Base-by-base conservation (phyloP, 1,139 yeast genomes). In the Nakaseomyces glabratus region DNA sequence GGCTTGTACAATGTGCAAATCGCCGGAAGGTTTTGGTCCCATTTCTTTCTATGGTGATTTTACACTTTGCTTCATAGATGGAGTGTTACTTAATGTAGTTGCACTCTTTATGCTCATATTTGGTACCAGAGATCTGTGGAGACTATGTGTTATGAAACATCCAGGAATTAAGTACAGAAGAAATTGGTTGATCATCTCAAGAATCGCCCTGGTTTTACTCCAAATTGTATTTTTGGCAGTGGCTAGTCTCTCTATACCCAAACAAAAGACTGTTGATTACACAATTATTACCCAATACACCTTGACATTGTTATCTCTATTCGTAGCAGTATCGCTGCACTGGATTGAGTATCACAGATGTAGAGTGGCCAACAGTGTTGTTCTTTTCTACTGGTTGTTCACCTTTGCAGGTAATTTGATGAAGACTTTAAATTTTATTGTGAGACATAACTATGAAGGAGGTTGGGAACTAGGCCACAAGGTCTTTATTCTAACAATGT, bases 31-130 rank as follows among this genome's bases (percentile, higher is more conserved):
- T 2, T 82, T 86, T 77, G 82, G 82, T 1, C 84, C 93, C 0
- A 57, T 82, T 7, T 81, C 68, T 35, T 66, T 28, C 6, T 73
- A 73, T 47, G 73, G 73, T 33, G 93, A 81, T 49, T 69, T 85
- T 39, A 76, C 95, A 1, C 82, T 90, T 2, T 88, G 97, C 51
- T 78, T 88, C 51, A 65, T 80, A 26, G 84, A 81, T 48, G 96
- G 95, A 23, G 62, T 69, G 0, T 54, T 84, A 6, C 62, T 73
- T 42, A 71, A 74, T 23, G 35, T 66, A 1, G 59, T 76, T 1
- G 73, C 80, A 3, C 14, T 69, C 8, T 60, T 74, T 24, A 63
- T 81, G 60, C 50, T 86, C 3, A 28, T 73, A 0, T 60, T 69
- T 29, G 93, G 93, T 49, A 64, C 37, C 38, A 60, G 43, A 37